Evolutionary conservation across 2,329 filamentous ascomycete species (phyloP).

Genomic region (Cordyceps pruinosa): DNA sequence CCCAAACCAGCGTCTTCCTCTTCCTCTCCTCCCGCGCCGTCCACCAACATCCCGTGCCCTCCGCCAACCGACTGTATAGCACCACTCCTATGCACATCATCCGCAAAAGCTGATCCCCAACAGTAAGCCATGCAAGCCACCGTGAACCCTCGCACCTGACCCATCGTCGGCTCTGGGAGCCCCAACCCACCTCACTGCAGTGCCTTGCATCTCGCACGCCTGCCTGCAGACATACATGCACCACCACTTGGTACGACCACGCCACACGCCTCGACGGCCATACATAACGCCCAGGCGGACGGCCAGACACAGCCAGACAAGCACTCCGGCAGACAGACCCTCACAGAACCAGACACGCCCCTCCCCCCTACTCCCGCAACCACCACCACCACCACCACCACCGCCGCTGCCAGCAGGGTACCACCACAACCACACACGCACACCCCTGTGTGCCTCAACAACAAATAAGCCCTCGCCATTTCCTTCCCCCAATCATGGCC

Average conservation of each 20-base stretch:
- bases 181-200: conserved; percentile 1
- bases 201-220: conserved; percentile 10
- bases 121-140: conserved; percentile 3
- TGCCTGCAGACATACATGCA: conserved; percentile 2
- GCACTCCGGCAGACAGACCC: too few species aligned
- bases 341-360: too few species aligned
- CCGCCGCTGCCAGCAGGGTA: too few species aligned
- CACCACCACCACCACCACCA: too few species aligned
- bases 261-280: background rate
- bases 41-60: background rate
- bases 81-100: background rate
- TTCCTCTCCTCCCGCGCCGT: background rate
- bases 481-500: conserved; percentile 10
- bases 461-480: conserved; percentile 1
- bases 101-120: background rate
- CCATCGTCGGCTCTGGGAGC: background rate
- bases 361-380: too few species aligned
- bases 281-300: too few species aligned
- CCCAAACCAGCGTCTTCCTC: too few species aligned
- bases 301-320: background rate
- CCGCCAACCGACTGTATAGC: too few species aligned
- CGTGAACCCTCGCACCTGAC: background rate
- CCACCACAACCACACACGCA: too few species aligned
- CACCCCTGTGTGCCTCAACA: too few species aligned
- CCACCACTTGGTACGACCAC: background rate